phyloP scores from a whole-genome alignment of 2,329 filamentous ascomycete genomes.

The Penicillium sp. region DNA sequence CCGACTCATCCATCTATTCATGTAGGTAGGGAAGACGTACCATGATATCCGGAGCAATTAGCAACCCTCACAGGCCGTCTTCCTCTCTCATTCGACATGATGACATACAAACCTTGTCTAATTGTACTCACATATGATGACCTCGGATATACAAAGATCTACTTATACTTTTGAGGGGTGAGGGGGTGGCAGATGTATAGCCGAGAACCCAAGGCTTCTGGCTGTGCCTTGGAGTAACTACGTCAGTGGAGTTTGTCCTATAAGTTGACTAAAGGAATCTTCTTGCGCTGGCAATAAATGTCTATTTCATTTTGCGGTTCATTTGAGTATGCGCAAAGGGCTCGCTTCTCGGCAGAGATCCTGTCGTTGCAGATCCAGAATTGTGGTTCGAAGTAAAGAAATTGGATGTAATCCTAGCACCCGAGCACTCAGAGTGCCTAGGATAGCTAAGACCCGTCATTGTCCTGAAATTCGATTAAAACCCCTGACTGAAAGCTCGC shows the following conservation, averaged over 20 bases:
- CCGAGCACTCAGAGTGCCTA: too few species aligned
- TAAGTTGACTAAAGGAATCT: background rate
- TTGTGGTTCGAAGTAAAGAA: too few species aligned
- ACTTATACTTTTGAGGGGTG: constrained; percentile 1
- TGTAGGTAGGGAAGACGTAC: constrained; percentile 7
- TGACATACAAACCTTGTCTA: background rate
- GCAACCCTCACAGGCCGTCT: constrained; percentile 37
- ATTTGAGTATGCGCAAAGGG: too few species aligned
- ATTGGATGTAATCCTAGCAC: too few species aligned
- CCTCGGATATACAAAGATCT: constrained; percentile 5
- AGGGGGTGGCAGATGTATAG: constrained; percentile 11
- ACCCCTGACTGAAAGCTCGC: too few species aligned
- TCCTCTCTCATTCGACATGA: constrained; percentile 4
- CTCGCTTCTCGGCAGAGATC: too few species aligned
- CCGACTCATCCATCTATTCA: background rate
- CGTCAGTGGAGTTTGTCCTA: background rate
- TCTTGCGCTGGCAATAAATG: background rate
- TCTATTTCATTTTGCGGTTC: too few species aligned
- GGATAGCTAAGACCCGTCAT: too few species aligned
- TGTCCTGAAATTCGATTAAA: too few species aligned
- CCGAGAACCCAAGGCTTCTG: constrained; percentile 12
- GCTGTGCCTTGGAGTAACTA: background rate
- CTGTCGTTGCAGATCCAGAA: too few species aligned
- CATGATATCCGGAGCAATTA: constrained; percentile 42
- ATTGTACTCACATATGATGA: background rate